A percentile compares a stretch with the other conserved stretches of the same genome.
phyloP scores from a whole-genome alignment of 2,329 filamentous ascomycete species.

The Zalaria sp. region DNA sequence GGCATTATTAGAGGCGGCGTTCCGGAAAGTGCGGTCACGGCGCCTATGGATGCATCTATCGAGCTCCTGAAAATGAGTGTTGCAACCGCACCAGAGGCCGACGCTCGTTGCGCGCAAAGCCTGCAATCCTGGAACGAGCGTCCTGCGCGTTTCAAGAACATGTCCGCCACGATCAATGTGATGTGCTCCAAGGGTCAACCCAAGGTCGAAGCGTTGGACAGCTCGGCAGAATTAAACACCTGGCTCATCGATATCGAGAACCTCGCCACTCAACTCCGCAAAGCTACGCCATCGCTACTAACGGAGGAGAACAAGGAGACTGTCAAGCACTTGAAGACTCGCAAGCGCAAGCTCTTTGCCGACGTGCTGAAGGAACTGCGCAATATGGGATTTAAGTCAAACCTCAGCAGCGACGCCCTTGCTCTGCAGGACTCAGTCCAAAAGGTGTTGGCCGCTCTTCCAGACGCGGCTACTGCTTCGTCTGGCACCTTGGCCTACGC shows the following conservation, averaged over 20 bases:
- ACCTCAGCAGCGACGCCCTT: slow-evolving; percentile 61
- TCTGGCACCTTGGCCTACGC: slow-evolving; percentile 17
- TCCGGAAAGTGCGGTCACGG: slow-evolving; percentile 1
- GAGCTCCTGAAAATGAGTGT: slow-evolving; percentile 1
- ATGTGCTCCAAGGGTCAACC: slow-evolving; percentile 53
- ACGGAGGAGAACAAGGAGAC: slow-evolving; percentile 75
- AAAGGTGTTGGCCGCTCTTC: slow-evolving; percentile 47
- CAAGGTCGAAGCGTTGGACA: slow-evolving; percentile 38
- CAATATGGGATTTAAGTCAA: slow-evolving; percentile 79
- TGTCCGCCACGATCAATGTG: slow-evolving; percentile 53
- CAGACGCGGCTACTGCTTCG: slow-evolving; percentile 11
- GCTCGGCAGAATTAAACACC: slow-evolving; percentile 24
- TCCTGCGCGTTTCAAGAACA: slow-evolving; percentile 57
- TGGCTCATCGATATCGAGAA: slow-evolving; percentile 5
- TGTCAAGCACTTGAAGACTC: slow-evolving; percentile 78
- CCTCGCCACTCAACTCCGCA: slow-evolving; percentile 49
- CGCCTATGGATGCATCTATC: neutral
- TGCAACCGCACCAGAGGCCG: neutral
- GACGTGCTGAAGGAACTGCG: slow-evolving; percentile 73
- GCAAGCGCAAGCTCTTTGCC: slow-evolving; percentile 80
- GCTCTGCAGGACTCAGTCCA: slow-evolving; percentile 59
- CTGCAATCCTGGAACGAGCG: slow-evolving; percentile 22
- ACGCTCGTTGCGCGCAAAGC: neutral
- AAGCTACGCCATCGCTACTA: slow-evolving; percentile 66
- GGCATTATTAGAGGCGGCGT: slow-evolving; percentile 29